These are phyloP conservation scores for Quercus phellos DNA, from an alignment of 331 rosid genomes.

Conservation along the genomic window DNA sequence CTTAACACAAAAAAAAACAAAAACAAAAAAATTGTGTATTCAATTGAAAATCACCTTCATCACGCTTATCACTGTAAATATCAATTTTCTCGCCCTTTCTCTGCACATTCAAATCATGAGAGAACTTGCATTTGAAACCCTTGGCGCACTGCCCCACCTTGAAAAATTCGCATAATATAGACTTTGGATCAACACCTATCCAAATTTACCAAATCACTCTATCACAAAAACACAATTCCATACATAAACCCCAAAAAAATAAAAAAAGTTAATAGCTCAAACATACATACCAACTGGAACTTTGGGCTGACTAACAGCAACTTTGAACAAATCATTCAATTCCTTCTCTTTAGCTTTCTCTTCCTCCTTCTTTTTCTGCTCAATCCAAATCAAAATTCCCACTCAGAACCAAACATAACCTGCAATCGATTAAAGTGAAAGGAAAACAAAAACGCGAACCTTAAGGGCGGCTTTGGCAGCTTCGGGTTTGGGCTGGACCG, in stretches of 20 bases:
- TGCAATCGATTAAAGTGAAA: neutral
- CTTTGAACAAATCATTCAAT: slow-evolving; percentile 85
- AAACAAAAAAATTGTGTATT: too few relatives aligned
- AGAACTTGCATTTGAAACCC: slow-evolving; percentile 7
- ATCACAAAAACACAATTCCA: slow-evolving; percentile 3
- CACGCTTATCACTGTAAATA: slow-evolving; percentile 11
- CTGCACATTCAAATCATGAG: slow-evolving; percentile 3
- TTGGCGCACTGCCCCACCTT: slow-evolving; percentile 7
- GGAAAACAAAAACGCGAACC: slow-evolving; percentile 27
- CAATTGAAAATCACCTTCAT: neutral
- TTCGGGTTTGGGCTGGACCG: slow-evolving; percentile 72
- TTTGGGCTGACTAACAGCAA: slow-evolving; percentile 93
- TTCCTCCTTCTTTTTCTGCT: slow-evolving; percentile 97
- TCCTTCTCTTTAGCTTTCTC: slow-evolving; percentile 96
- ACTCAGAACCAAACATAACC: neutral
- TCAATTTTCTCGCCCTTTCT: neutral
- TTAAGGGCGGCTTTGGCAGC: slow-evolving; percentile 60
- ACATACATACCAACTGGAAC: slow-evolving; percentile 66
- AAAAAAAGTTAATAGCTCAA: slow-evolving; percentile 2
- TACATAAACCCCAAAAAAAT: neutral
- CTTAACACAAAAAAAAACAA: neutral
- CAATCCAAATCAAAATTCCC: neutral
- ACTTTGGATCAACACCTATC: slow-evolving; percentile 14
- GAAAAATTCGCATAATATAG: slow-evolving; percentile 8
- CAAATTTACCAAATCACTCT: neutral